phyloP scores from a whole-genome alignment of 192 early-diverging fungal species.

The Entophlyctis luteolus region DNA sequence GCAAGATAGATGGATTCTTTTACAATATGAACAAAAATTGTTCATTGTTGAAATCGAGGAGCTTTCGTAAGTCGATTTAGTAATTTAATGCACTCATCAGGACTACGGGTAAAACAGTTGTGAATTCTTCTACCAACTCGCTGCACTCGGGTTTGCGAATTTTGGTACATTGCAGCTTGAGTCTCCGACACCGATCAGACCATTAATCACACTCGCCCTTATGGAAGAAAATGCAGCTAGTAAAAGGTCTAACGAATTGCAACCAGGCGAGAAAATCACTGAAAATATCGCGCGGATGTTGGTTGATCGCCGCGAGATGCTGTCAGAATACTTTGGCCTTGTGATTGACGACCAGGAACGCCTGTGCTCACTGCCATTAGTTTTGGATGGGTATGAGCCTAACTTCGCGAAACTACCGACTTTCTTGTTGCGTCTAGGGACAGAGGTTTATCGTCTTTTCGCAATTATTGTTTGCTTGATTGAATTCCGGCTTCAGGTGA shows the following conservation, averaged over 20 bases:
- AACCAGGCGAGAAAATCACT: background rate
- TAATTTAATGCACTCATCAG: slow-evolving; percentile 10
- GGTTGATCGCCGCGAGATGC: slow-evolving; percentile 66
- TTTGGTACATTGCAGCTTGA: slow-evolving; percentile 73
- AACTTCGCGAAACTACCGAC: slow-evolving; percentile 79
- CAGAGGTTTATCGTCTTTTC: slow-evolving; percentile 49
- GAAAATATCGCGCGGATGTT: slow-evolving; percentile 23
- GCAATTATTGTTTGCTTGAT: background rate
- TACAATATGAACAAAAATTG: slow-evolving; percentile 82
- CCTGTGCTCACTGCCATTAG: slow-evolving; percentile 67
- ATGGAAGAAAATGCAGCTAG: slow-evolving; percentile 25
- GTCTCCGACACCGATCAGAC: slow-evolving; percentile 60
- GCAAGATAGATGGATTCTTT: slow-evolving; percentile 71
- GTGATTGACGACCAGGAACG: slow-evolving; percentile 64
- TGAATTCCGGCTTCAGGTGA: slow-evolving; percentile 53
- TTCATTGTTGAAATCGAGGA: slow-evolving; percentile 79
- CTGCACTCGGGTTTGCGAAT: slow-evolving; percentile 78
- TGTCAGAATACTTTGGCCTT: slow-evolving; percentile 86
- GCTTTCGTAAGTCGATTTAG: slow-evolving; percentile 50
- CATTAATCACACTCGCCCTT: slow-evolving; percentile 68
- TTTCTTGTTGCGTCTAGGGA: slow-evolving; percentile 76
- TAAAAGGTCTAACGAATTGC: background rate
- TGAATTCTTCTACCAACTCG: slow-evolving; percentile 87
- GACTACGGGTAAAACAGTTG: slow-evolving; percentile 47
- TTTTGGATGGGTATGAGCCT: slow-evolving; percentile 77